phyloP scores from a whole-genome alignment of 176 grass and related monocot species.

The Alopecurus myosuroides region DNA sequence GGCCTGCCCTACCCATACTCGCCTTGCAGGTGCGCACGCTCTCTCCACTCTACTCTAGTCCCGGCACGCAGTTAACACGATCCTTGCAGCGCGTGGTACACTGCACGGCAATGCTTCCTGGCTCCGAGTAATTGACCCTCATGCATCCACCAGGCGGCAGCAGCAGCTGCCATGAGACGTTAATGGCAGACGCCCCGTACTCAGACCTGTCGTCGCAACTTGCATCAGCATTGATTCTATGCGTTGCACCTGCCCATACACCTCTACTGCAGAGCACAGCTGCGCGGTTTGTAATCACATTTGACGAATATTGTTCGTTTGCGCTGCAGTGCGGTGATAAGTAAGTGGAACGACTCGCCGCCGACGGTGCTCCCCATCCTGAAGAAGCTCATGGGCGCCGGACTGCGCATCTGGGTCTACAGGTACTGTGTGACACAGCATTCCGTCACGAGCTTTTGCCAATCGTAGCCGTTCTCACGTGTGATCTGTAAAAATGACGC shows the following conservation, averaged over 20 bases:
- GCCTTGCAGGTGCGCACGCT: constrained; percentile 59
- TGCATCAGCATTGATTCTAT: constrained; percentile 17
- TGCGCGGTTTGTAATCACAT: not conserved
- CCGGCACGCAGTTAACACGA: not conserved
- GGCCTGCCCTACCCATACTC: constrained; percentile 65
- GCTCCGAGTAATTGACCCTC: not conserved
- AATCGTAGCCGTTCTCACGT: not conserved
- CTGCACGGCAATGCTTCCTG: not conserved
- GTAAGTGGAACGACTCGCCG: constrained; percentile 89
- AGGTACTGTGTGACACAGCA: too few relatives aligned
- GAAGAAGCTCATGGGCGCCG: constrained; percentile 81
- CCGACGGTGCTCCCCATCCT: constrained; percentile 63
- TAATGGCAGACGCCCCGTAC: not conserved
- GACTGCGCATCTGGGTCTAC: constrained; percentile 83
- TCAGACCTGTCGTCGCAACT: not conserved
- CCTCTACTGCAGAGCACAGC: not conserved
- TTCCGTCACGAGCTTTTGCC: too few relatives aligned
- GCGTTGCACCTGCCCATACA: not conserved
- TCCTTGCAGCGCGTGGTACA: too few relatives aligned
- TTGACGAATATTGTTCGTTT: not conserved
- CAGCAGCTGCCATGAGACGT: not conserved
- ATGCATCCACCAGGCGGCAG: not conserved
- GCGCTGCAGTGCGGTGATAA: constrained; percentile 60
- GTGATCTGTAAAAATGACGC: not conserved
- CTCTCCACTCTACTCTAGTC: not conserved